Evolutionary conservation across 2,329 filamentous ascomycete species (phyloP).

Genomic region (Sporothrix phasma): DNA sequence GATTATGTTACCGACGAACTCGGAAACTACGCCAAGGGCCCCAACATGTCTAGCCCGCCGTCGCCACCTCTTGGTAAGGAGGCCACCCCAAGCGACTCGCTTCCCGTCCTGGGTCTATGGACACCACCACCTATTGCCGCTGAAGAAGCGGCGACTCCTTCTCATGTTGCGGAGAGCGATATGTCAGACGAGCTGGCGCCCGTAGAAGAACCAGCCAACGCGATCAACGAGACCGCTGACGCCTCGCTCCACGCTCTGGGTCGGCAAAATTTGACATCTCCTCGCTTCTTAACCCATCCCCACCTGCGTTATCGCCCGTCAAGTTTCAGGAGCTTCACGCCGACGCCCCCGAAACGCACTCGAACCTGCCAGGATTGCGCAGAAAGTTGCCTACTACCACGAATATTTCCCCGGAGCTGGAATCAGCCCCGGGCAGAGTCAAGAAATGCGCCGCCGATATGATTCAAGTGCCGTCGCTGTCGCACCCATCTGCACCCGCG

Average conservation of each 20-base stretch:
- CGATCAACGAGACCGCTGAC: neutral
- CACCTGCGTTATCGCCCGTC: neutral
- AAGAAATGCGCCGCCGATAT: too few species aligned
- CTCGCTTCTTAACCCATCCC: conserved; percentile 18
- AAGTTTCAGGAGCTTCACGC: too few species aligned
- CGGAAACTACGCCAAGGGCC: neutral
- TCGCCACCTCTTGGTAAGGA: neutral
- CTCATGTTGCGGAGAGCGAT: neutral
- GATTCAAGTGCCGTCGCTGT: too few species aligned
- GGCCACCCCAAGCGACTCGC: neutral
- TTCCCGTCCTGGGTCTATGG: neutral
- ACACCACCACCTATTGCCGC: neutral
- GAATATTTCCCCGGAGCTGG: too few species aligned
- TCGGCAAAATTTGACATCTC: conserved; percentile 16
- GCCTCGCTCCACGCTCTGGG: neutral
- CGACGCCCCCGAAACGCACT: too few species aligned
- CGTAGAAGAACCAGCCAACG: neutral
- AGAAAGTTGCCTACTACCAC: too few species aligned
- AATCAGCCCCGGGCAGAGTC: too few species aligned
- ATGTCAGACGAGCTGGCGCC: neutral
- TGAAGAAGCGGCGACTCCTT: neutral
- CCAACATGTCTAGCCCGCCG: too few species aligned
- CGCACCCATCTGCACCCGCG: too few species aligned
- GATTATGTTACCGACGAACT: conserved; percentile 3
- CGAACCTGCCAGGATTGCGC: too few species aligned